These are phyloP conservation scores for Rosa persica DNA, from an alignment of 306 rosid genomes.

Conservation along the genomic window DNA sequence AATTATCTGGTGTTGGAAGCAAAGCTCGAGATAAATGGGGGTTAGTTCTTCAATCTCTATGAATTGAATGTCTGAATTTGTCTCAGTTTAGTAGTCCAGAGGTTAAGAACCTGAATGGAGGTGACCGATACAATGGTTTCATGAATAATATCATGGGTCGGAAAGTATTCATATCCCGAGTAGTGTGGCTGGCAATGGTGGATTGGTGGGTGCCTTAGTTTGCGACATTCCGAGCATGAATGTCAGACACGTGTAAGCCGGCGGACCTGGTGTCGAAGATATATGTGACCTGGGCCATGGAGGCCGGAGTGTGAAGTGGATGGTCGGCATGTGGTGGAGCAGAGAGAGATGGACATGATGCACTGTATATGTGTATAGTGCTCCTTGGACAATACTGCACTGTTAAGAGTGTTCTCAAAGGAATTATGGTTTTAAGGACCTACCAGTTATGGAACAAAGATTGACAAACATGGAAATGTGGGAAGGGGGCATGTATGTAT, in stretches of 20 bases:
- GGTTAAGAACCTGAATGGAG: not conserved
- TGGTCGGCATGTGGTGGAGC: conserved; percentile 2
- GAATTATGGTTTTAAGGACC: conserved; percentile 10
- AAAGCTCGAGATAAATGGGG: not conserved
- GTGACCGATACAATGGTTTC: not conserved
- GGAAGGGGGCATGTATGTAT: not conserved
- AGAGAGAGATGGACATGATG: conserved; percentile 5
- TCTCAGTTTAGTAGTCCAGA: not conserved
- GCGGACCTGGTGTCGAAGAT: not conserved
- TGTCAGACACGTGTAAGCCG: too few relatives aligned
- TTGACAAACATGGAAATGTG: not conserved
- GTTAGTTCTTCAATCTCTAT: not conserved
- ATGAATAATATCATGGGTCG: not conserved
- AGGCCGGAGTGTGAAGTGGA: conserved; percentile 4
- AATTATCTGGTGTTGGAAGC: too few relatives aligned
- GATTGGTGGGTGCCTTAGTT: not conserved
- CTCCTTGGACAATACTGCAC: not conserved
- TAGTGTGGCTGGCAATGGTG: not conserved
- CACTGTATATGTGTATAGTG: not conserved
- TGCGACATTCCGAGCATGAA: not conserved
- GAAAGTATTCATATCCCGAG: not conserved
- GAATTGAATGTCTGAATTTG: not conserved
- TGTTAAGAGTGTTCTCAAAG: not conserved
- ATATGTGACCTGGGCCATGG: not conserved
- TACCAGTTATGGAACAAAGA: not conserved